Evolutionary conservation across 805 yeast genomes (phyloP).

Genomic region (Danielia oregonensis): DNA sequence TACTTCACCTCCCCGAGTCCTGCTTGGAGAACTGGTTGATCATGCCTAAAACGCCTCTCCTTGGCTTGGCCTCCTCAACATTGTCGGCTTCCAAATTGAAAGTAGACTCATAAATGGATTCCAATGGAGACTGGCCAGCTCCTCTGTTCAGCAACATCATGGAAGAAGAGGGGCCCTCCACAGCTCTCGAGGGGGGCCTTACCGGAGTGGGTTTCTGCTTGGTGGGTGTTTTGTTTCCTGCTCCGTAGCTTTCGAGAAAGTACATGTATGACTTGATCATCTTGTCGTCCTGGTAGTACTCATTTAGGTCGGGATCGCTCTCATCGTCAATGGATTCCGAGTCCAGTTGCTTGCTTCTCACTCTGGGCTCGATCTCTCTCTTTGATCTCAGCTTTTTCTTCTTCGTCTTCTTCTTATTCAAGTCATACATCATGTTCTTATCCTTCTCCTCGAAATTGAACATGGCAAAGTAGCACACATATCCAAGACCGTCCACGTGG

Average conservation of each 20-base stretch:
- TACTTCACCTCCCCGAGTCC: slow-evolving; percentile 26
- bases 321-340: slow-evolving; percentile 17
- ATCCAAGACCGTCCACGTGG: slow-evolving; percentile 91
- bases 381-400: slow-evolving; percentile 10
- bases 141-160: slow-evolving; percentile 7
- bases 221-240: slow-evolving; percentile 1
- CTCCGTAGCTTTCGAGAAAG: slow-evolving; percentile 76
- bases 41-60: slow-evolving; percentile 69
- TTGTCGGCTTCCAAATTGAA: slow-evolving; percentile 33
- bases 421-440: slow-evolving; percentile 39
- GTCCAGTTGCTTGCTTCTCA: slow-evolving; percentile 12
- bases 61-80: slow-evolving; percentile 25
- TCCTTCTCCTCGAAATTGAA: slow-evolving; percentile 71
- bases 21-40: slow-evolving; percentile 74
- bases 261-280: slow-evolving; percentile 90
- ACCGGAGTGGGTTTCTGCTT: background rate
- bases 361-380: slow-evolving; percentile 10
- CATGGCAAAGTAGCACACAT: slow-evolving; percentile 92
- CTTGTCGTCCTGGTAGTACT: slow-evolving; percentile 66
- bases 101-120: slow-evolving; percentile 21
- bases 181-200: background rate
- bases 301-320: slow-evolving; percentile 23
- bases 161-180: slow-evolving; percentile 16
- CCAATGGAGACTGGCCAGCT: slow-evolving; percentile 1
- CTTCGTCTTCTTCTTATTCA: slow-evolving; percentile 18